A percentile compares a stretch with the other conserved stretches of the same genome.
phyloP scores from a whole-genome alignment of 129 eudicot species.

The Rutidosis leptorrhynchoides region DNA sequence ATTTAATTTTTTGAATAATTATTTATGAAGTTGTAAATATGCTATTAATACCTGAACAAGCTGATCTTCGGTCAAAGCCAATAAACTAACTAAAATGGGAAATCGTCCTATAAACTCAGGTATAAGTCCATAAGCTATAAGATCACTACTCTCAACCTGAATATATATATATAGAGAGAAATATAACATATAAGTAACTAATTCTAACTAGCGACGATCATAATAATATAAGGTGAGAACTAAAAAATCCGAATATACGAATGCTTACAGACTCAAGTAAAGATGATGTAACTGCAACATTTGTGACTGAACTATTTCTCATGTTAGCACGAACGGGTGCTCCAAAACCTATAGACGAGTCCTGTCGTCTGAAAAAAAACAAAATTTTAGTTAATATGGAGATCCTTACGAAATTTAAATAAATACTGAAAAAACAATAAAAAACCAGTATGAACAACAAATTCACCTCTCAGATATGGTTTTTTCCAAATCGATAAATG shows the following conservation, averaged over 20 bases:
- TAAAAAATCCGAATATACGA: constrained; percentile 3
- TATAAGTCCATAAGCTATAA: constrained; percentile 86
- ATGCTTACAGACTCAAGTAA: constrained; percentile 75
- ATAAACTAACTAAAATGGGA: constrained; percentile 84
- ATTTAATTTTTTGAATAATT: not conserved
- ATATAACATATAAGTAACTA: not conserved
- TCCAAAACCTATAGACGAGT: constrained; percentile 95
- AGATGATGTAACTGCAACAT: constrained; percentile 72
- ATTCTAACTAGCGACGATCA: not conserved
- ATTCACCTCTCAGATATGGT: constrained; percentile 90
- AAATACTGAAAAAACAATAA: not conserved
- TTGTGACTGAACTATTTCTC: constrained; percentile 64
- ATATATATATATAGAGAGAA: constrained; percentile 10
- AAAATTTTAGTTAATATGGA: constrained; percentile 13
- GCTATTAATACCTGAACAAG: constrained; percentile 89
- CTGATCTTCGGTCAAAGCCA: constrained; percentile 78
- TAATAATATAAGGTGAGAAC: not conserved
- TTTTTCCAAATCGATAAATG: constrained; percentile 84
- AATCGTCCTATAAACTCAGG: constrained; percentile 95
- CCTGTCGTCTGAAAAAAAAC: constrained; percentile 69
- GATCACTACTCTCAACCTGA: constrained; percentile 97
- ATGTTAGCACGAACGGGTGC: constrained; percentile 98
- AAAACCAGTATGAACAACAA: not conserved
- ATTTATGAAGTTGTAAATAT: not conserved
- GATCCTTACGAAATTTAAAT: constrained; percentile 9